Percentiles rank a stretch among this genome's conserved stretches.
These are phyloP conservation scores for Hamamelis virginiana DNA, from an alignment of 164 flowering plant genomes.

Conservation along the genomic window DNA sequence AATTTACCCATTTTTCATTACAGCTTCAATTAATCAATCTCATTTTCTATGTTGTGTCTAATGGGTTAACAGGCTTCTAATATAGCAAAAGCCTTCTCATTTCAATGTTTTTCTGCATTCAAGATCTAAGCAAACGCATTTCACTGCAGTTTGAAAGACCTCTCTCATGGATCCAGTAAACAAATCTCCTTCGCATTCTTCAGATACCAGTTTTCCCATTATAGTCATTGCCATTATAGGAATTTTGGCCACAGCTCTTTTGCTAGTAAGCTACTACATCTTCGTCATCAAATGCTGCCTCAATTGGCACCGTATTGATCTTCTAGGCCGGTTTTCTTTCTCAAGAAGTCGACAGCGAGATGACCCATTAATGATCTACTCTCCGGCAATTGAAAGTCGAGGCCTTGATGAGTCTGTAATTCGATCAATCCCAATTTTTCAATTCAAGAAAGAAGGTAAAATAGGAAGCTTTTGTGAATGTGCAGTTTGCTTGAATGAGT, in stretches of 20 bases:
- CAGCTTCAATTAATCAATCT: too few relatives aligned
- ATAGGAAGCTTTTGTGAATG: conserved; percentile 51
- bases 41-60: too few relatives aligned
- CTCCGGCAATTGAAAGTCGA: conserved; percentile 30
- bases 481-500: conserved; percentile 84
- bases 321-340: conserved; percentile 49
- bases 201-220: conserved; percentile 64
- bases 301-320: conserved; percentile 59
- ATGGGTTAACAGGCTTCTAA: not conserved
- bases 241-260: conserved; percentile 70
- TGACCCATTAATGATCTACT: conserved; percentile 32
- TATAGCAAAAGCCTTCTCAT: not conserved
- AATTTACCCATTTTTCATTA: not conserved
- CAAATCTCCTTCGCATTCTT: conserved; percentile 22
- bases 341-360: conserved; percentile 28
- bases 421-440: conserved; percentile 65
- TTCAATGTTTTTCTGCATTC: too few relatives aligned
- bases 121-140: too few relatives aligned
- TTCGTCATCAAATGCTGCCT: conserved; percentile 94
- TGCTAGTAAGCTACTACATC: conserved; percentile 80
- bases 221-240: conserved; percentile 79
- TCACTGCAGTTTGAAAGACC: not conserved
- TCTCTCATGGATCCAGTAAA: conserved; percentile 29
- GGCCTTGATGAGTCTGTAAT: conserved; percentile 79
- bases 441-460: conserved; percentile 35